Evolutionary conservation across 2,329 filamentous ascomycete genomes (phyloP).

Genomic region (Hymenoscyphus occultus): DNA sequence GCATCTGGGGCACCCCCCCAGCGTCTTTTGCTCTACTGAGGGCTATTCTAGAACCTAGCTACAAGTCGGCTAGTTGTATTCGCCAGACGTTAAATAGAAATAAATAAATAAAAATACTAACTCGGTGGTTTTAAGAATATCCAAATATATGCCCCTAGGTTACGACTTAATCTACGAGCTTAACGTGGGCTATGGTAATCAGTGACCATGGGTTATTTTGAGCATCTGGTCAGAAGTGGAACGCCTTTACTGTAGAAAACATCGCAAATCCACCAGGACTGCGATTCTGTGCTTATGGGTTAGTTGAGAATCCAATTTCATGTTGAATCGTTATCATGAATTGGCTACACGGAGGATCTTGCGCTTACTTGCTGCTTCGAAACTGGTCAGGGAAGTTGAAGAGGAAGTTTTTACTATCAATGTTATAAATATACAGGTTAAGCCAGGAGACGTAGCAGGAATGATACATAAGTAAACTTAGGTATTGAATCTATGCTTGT

Average conservation of each 20-base stretch:
- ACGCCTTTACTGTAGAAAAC: background rate
- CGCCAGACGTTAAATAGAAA: too few relatives aligned
- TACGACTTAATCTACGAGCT: constrained; percentile 2
- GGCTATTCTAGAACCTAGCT: too few relatives aligned
- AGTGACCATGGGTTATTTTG: constrained; percentile 7
- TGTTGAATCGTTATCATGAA: background rate
- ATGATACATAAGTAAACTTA: constrained; percentile 26
- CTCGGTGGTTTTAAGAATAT: background rate
- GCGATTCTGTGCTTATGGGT: constrained; percentile 27
- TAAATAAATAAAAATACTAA: too few relatives aligned
- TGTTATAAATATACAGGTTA: constrained; percentile 30
- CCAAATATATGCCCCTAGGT: background rate
- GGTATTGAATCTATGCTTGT: background rate
- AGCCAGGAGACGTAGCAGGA: constrained; percentile 31
- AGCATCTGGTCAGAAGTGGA: constrained; percentile 1
- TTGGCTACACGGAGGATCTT: constrained; percentile 32
- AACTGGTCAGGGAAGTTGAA: constrained; percentile 33
- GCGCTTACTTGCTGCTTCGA: constrained; percentile 36
- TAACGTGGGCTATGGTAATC: constrained; percentile 7
- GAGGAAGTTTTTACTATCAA: constrained; percentile 35
- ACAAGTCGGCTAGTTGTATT: too few relatives aligned
- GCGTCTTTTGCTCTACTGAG: too few relatives aligned
- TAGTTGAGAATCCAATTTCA: background rate
- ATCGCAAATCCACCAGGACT: constrained; percentile 3
- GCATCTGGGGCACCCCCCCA: too few relatives aligned